These are phyloP conservation scores for Stygiomarasmius scandens DNA, from an alignment of 1,284 basidiomycete species.

Conservation along the genomic window DNA sequence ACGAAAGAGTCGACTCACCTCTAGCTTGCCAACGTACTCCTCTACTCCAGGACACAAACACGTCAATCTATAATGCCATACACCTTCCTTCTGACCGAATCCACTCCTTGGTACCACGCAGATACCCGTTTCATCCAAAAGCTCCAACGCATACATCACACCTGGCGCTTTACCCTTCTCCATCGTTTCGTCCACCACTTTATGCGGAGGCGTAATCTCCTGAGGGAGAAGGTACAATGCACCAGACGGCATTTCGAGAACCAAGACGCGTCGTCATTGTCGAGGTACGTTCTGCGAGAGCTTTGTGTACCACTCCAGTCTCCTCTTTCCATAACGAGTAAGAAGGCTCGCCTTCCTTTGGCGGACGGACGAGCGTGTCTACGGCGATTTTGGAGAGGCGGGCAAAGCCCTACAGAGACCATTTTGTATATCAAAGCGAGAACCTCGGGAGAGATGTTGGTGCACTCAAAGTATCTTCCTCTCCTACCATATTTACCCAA, in stretches of 20 bases:
- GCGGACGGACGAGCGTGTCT: constrained; percentile 88
- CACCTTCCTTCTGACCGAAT: constrained; percentile 88
- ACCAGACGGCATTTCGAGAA: constrained; percentile 79
- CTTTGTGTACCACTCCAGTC: constrained; percentile 77
- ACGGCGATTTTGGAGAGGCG: constrained; percentile 86
- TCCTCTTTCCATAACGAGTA: constrained; percentile 83
- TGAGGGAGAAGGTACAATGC: constrained; percentile 90
- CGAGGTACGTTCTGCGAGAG: constrained; percentile 70
- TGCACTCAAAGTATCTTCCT: constrained; percentile 92
- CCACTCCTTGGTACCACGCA: constrained; percentile 92
- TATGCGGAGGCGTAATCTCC: constrained; percentile 68
- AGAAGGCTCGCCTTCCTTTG: constrained; percentile 72
- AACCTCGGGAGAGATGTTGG: constrained; percentile 78
- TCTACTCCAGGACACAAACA: constrained; percentile 90
- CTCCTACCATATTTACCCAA: constrained; percentile 92
- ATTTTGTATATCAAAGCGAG: constrained; percentile 93
- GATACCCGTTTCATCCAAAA: constrained; percentile 90
- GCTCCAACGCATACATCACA: constrained; percentile 81
- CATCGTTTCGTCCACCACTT: constrained; percentile 74
- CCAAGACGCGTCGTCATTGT: constrained; percentile 81
- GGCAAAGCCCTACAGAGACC: constrained; percentile 87
- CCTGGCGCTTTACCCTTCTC: constrained; percentile 80
- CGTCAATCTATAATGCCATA: constrained; percentile 87
- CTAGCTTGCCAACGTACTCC: constrained; percentile 85
- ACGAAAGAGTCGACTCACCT: constrained; percentile 31